phyloP scores from a whole-genome alignment of 2,329 filamentous ascomycete species.

The Fusarium virguliforme region DNA sequence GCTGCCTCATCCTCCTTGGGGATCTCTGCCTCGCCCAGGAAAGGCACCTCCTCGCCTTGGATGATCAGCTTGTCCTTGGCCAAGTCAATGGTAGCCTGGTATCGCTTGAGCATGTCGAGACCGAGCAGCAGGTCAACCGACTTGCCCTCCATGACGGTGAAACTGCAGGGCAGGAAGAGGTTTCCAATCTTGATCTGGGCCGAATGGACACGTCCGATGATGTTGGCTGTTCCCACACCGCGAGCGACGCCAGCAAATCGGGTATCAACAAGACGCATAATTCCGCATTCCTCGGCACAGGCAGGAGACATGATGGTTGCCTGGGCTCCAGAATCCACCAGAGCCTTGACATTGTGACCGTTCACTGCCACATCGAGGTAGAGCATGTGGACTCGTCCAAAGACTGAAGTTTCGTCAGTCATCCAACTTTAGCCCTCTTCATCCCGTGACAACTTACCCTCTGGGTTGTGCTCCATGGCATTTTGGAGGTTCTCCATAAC shows the following conservation, averaged over 20 bases:
- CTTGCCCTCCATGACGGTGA: constrained; percentile 99
- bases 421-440: background rate
- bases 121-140: constrained; percentile 93
- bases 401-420: constrained; percentile 71
- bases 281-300: constrained; percentile 92
- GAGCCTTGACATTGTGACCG: constrained; percentile 90
- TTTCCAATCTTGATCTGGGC: constrained; percentile 95
- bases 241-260: constrained; percentile 93
- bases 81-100: constrained; percentile 94
- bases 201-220: constrained; percentile 94
- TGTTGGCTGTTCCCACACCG: constrained; percentile 94
- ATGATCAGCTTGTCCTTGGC: constrained; percentile 88
- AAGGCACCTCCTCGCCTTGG: constrained; percentile 88
- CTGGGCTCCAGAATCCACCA: constrained; percentile 97
- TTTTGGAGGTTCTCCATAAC: constrained; percentile 97
- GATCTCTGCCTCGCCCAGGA: constrained; percentile 93
- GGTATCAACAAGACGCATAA: constrained; percentile 95
- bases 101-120: constrained; percentile 96
- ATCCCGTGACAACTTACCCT: constrained; percentile 75
- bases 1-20: constrained; percentile 87
- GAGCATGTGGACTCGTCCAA: constrained; percentile 94
- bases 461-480: constrained; percentile 96
- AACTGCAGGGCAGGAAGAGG: constrained; percentile 91
- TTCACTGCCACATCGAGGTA: constrained; percentile 98
- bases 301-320: constrained; percentile 98